Evolutionary conservation across 345 rosid species (phyloP), one percentile per base, ranked within the genome.

Genomic region (Nasturtium officinale): DNA sequence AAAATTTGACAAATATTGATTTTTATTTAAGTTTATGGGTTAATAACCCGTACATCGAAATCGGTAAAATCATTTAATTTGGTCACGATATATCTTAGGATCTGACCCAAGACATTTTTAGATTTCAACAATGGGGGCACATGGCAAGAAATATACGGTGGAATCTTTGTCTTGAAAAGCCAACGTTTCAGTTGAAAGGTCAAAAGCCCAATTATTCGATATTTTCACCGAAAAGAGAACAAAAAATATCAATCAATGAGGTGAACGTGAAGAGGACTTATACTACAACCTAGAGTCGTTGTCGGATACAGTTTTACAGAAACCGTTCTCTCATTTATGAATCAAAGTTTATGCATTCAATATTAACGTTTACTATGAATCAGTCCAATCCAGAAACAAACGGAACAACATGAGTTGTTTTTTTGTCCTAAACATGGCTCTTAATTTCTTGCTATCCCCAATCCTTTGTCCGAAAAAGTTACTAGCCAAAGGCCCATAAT

Each of bases 201-300:
- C 75, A 69, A 61, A 29, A 35, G 25, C n/a, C 16, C 15, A 61
- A 60, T 8, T 51, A 18, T 37, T 28, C n/a, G 43, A 57, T 74
- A 35, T 26, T 35, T 74, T 74, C 33, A 61, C 69, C 4, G 42
- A 69, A 69, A 53, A 51, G 32, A 76, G 45, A 69, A 60, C n/a
- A n/a, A n/a, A n/a, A 23, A 61, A 50, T 20, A 67, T 60, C 63
- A 68, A 75, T 68, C 56, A 75, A 75, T 61, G 40, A 29, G 62
- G 40, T 53, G 69, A 76, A 61, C 79, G 70, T 76, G 78, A 75
- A 67, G 78, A 75, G 43, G 78, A 75, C 69, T 60, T 67, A 29
- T 33, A 33, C 37, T 32, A 7, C 71, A 55, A 66, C 12, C 47
- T 50, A 20, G 43, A 29, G 73, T 75, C 78, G 62, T 60, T 75